Conservation (phyloP, 1,139 yeast genomes). For the Geotrichum klebahnii region DNA sequence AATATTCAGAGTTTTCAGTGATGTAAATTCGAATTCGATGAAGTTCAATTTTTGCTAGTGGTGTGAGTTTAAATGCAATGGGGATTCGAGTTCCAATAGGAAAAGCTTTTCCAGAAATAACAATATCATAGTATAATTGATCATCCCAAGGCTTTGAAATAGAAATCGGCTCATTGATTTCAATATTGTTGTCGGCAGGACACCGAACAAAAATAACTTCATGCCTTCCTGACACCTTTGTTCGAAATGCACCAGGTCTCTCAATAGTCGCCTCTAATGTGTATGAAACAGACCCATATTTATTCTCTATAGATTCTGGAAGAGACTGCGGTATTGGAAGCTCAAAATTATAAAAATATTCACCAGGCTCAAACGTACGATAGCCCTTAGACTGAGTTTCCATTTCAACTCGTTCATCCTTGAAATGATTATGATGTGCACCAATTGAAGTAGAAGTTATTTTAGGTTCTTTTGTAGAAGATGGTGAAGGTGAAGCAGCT, state of each 20-base stretch:
- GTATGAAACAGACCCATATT: conserved; percentile 77
- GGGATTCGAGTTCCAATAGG: conserved; percentile 81
- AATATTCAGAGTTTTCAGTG: conserved; percentile 87
- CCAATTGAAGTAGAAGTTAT: conserved; percentile 2
- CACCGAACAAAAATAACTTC: conserved; percentile 69
- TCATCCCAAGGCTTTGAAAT: conserved; percentile 93
- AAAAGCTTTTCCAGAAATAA: conserved; percentile 77
- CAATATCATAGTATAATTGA: conserved; percentile 79
- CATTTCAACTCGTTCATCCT: conserved; percentile 21
- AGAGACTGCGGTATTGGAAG: conserved; percentile 75
- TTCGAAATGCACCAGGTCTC: conserved; percentile 79
- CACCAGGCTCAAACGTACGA: conserved; percentile 67
- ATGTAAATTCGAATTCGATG: conserved; percentile 82
- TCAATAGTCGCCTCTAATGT: conserved; percentile 62
- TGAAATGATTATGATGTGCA: conserved; percentile 15
- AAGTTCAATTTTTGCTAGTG: conserved; percentile 78
- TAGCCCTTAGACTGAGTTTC: conserved; percentile 29
- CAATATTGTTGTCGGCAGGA: conserved; percentile 72
- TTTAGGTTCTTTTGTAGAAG: conserved; percentile 1
- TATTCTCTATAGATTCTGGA: conserved; percentile 75
- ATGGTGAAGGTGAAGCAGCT: conserved; percentile 24
- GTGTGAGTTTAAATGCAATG: conserved; percentile 74
- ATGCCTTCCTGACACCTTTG: conserved; percentile 60
- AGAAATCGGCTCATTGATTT: conserved; percentile 89
- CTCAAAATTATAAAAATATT: conserved; percentile 86